Evolutionary conservation across 2,329 filamentous ascomycete species (phyloP).

Genomic region (Hypoxylon sp.): DNA sequence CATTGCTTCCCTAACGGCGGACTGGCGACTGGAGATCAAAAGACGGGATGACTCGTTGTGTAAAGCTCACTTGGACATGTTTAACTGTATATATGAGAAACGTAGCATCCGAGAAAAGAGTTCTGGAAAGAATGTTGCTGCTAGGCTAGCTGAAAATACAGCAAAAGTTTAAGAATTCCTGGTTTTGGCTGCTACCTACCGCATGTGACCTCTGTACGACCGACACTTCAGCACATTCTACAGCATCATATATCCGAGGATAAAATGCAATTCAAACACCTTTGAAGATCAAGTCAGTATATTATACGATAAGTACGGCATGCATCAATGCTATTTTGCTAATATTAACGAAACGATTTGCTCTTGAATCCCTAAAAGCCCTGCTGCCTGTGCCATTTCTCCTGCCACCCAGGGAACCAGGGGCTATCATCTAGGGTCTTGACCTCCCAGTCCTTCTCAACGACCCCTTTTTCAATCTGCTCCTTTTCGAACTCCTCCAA

Average conservation of each 20-base stretch:
- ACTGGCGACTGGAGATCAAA: not conserved
- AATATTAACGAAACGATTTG: not conserved
- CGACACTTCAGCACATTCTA: not conserved
- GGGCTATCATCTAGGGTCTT: constrained; percentile 81
- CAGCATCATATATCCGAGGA: not conserved
- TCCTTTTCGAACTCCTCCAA: constrained; percentile 75
- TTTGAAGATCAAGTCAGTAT: not conserved
- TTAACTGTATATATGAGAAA: constrained; percentile 30
- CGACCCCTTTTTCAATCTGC: constrained; percentile 74
- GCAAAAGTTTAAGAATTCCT: not conserved
- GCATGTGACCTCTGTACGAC: not conserved
- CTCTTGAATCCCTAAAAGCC: constrained; percentile 46
- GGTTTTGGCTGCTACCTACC: not conserved
- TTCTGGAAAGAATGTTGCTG: not conserved
- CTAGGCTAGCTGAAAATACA: not conserved
- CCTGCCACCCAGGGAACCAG: constrained; percentile 82
- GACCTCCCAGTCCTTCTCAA: constrained; percentile 75
- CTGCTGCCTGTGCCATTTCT: constrained; percentile 71
- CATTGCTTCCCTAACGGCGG: constrained; percentile 17
- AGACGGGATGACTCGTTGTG: not conserved
- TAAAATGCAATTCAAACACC: not conserved
- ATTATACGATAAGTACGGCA: not conserved
- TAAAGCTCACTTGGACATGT: constrained; percentile 20
- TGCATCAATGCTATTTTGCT: not conserved
- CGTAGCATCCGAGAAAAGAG: not conserved